A percentile compares a stretch with the other conserved stretches of the same genome.
These are phyloP conservation scores for Macadamia integrifolia DNA, from an alignment of 164 flowering plant species.

Conservation along the genomic window DNA sequence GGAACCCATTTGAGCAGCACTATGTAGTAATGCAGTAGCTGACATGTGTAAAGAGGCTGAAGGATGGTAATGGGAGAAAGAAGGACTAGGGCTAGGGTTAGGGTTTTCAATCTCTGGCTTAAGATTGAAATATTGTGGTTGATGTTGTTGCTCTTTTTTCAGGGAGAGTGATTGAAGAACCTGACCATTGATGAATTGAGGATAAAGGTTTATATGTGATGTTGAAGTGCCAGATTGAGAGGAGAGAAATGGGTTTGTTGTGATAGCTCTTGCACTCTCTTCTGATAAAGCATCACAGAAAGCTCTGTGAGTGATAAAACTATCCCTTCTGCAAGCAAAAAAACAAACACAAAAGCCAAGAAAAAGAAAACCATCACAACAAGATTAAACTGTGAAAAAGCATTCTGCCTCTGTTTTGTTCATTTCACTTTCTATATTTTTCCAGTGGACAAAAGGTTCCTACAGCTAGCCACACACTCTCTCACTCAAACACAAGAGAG, in stretches of 20 bases:
- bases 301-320: conserved; percentile 94
- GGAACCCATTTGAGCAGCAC: conserved; percentile 93
- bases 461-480: conserved; percentile 1
- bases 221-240: conserved; percentile 21
- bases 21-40: conserved; percentile 93
- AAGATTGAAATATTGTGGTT: conserved; percentile 10
- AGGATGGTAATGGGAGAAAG: conserved; percentile 22
- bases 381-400: conserved; percentile 14
- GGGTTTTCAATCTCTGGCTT: conserved; percentile 22
- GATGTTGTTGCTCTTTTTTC: conserved; percentile 49
- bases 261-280: not conserved
- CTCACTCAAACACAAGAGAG: not conserved
- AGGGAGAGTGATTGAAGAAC: conserved; percentile 29
- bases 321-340: conserved; percentile 70
- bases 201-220: conserved; percentile 23
- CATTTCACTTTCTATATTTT: conserved; percentile 11
- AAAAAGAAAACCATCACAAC: conserved; percentile 14
- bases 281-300: conserved; percentile 81
- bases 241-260: conserved; percentile 20
- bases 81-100: conserved; percentile 17
- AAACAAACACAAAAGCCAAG: conserved; percentile 7
- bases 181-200: conserved; percentile 23
- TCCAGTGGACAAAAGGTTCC: conserved; percentile 18
- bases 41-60: conserved; percentile 61
- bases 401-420: conserved; percentile 11